Base-by-base conservation (phyloP, 163 green algal genomes). In the Chlorella variabilis region DNA sequence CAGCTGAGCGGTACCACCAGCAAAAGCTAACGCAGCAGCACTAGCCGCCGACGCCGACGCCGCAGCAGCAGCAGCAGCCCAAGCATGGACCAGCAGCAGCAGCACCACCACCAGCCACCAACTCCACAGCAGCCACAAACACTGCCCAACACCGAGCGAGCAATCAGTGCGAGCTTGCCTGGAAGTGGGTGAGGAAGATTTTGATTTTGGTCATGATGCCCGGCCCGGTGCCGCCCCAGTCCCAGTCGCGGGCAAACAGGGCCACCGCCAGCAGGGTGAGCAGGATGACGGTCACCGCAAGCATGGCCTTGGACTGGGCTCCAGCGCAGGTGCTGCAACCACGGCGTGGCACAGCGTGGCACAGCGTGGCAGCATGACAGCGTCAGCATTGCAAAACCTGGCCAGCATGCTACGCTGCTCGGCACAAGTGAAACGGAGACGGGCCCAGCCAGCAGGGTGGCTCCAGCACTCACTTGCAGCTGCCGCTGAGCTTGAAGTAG, bases 201-300 rank as follows among this genome's bases (percentile, higher is more conserved):
- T 91, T 91, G 69, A 90, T 29, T 70, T 91, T 91, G 78, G 83
- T 85, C 75, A 89, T 80, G 45, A 84, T 73, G 48, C 87, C 87
- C 20, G 82, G 82, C 15, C 68, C 63, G 21, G 61, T 74, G 27
- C 29, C 65, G 34, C 73, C 78, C 66, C 85, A 84, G 31, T 66
- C 45, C 73, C 86, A 86, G n/a, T 62, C 54, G 2, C 83, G 71
- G 0, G 54, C 61, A 68, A 89, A 89, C 38, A 89, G 82, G 11
- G 71, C 42, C 0, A 83, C 8, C 29, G 78, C 27, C 45, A 87
- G 27, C 7, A 78, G 25, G 18, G 34, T 20, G 0, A 85, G 31
- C 2, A 84, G 4, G 4, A 87, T 13, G 23, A 85, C 42, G 0
- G 74, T 68, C 11, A 85, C 20, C 0, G 48, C 59, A 20, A 91